Percentiles rank a stretch among this genome's conserved stretches.
Evolutionary conservation across 805 yeast species (phyloP).

Genomic region (Suhomyces pyralidae): DNA sequence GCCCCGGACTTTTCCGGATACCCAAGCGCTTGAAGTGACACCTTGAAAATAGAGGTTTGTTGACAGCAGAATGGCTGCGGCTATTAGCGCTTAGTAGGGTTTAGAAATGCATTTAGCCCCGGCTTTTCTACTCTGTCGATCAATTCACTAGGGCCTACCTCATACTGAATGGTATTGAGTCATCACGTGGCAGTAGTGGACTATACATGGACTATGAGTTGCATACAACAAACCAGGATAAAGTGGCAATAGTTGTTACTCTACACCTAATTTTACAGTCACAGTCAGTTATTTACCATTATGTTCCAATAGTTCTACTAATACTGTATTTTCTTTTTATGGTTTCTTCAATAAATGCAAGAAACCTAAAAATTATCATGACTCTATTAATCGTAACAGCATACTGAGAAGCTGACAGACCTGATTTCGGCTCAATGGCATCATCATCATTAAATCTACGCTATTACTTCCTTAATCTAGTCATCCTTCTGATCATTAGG

Average conservation of each 20-base stretch:
- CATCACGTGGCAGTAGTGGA: too few species aligned
- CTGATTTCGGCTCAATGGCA: background rate
- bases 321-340: too few species aligned
- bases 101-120: background rate
- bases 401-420: too few species aligned
- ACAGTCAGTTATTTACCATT: too few species aligned
- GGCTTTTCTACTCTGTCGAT: background rate
- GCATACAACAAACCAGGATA: too few species aligned
- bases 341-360: background rate
- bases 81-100: background rate
- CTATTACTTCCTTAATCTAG: too few species aligned
- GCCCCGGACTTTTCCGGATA: constrained; percentile 2
- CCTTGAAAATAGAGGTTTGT: background rate
- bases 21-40: background rate
- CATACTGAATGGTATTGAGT: too few species aligned
- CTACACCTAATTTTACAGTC: too few species aligned
- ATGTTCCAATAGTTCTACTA: background rate
- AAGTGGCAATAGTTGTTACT: too few species aligned
- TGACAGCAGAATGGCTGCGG: background rate
- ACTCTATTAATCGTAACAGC: background rate
- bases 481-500: background rate
- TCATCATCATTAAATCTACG: background rate
- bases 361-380: background rate
- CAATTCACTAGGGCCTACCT: background rate
- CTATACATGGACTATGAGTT: too few species aligned